These are phyloP conservation scores for Nigrospora sphaerica DNA, from an alignment of 2,329 filamentous ascomycete species.

Conservation along the genomic window DNA sequence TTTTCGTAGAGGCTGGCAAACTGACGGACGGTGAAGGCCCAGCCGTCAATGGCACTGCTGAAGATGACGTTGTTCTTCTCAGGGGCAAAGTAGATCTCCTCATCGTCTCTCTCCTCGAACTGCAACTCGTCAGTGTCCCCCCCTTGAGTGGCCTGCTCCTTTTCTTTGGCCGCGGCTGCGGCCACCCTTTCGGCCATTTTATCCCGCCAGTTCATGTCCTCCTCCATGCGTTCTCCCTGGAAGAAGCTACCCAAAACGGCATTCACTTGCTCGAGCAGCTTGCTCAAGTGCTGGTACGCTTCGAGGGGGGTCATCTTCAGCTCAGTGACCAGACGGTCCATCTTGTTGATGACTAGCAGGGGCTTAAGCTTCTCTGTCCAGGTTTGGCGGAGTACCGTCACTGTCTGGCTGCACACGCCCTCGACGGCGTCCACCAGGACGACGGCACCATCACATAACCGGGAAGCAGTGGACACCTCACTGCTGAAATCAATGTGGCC, in stretches of 20 bases:
- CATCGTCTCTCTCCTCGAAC: constrained; percentile 89
- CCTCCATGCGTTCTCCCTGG: constrained; percentile 96
- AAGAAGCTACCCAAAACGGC: constrained; percentile 97
- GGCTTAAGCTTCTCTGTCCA: constrained; percentile 96
- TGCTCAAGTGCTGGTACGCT: constrained; percentile 82
- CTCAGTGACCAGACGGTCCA: constrained; percentile 90
- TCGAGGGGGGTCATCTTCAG: constrained; percentile 87
- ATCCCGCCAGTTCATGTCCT: constrained; percentile 93
- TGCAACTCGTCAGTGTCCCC: constrained; percentile 53
- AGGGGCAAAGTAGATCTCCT: constrained; percentile 95
- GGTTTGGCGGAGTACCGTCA: constrained; percentile 88
- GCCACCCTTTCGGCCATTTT: constrained; percentile 80
- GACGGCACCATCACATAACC: constrained; percentile 88
- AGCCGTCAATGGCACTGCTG: constrained; percentile 95
- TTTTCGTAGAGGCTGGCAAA: constrained; percentile 93
- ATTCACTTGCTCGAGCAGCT: constrained; percentile 91
- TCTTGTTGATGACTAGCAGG: constrained; percentile 94
- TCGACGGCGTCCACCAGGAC: constrained; percentile 95
- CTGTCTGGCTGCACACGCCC: constrained; percentile 96
- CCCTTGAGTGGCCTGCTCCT: constrained; percentile 37
- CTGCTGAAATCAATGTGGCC: constrained; percentile 99
- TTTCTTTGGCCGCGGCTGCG: constrained; percentile 58
- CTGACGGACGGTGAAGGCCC: constrained; percentile 94
- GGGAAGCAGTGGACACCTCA: constrained; percentile 91
- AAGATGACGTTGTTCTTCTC: constrained; percentile 99